phyloP scores from a whole-genome alignment of 1,139 yeast species.

The Scheffersomyces titani region DNA sequence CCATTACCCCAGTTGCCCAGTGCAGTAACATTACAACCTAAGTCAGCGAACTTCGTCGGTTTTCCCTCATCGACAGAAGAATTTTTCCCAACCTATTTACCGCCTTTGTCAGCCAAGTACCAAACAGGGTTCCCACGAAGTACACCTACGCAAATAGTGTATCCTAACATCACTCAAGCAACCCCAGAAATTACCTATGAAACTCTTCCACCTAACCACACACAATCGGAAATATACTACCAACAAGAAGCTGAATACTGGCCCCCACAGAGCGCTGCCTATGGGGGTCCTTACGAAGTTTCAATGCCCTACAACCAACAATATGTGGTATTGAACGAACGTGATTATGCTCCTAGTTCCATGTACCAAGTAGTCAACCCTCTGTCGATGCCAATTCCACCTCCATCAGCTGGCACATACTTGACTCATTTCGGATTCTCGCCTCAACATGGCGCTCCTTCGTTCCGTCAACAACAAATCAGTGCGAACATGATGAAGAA shows the following conservation, averaged over 20 bases:
- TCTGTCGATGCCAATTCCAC: conserved; percentile 5
- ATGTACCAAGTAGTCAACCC: conserved; percentile 18
- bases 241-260: conserved; percentile 25
- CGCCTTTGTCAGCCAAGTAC: conserved; percentile 21
- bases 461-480: conserved; percentile 23
- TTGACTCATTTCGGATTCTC: conserved; percentile 4
- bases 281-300: conserved; percentile 12
- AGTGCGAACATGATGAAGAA: conserved; percentile 29
- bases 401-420: conserved; percentile 1
- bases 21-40: conserved; percentile 14
- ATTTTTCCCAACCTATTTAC: conserved; percentile 17
- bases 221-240: background rate
- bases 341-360: conserved; percentile 13
- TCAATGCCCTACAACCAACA: conserved; percentile 12
- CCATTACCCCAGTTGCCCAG: conserved; percentile 18
- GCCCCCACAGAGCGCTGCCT: conserved; percentile 14
- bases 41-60: conserved; percentile 14
- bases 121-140: conserved; percentile 17
- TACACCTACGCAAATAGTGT: conserved; percentile 7
- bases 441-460: conserved; percentile 9
- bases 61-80: conserved; percentile 19
- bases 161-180: background rate
- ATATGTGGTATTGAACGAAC: conserved; percentile 15
- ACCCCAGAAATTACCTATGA: background rate
- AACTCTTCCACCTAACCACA: background rate